Evolutionary conservation across 1,284 basidiomycete genomes (phyloP).

Genomic region (Sphaerobolus stellatus): DNA sequence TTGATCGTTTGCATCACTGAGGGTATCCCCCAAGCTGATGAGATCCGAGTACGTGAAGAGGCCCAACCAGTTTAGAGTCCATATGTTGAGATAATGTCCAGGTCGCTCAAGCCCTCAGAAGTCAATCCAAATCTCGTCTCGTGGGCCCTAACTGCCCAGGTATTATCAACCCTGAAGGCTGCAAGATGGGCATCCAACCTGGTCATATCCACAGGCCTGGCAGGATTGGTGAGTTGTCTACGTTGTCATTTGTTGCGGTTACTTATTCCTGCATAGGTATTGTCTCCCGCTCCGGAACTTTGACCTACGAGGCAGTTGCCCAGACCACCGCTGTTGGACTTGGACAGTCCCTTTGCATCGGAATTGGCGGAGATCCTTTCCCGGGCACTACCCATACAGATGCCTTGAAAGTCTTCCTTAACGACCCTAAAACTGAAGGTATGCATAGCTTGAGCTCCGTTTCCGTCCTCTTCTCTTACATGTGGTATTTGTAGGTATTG

Average conservation of each 20-base stretch:
- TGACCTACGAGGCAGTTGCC: constrained; percentile 90
- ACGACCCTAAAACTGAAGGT: constrained; percentile 92
- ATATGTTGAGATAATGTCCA: constrained; percentile 28
- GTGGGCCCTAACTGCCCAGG: constrained; percentile 98
- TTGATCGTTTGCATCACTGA: constrained; percentile 97
- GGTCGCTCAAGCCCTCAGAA: constrained; percentile 92
- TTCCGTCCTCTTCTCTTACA: neutral
- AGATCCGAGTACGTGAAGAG: constrained; percentile 70
- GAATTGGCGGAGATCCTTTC: constrained; percentile 99
- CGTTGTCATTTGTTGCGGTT: constrained; percentile 12
- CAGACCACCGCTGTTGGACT: constrained; percentile 96
- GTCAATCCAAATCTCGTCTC: constrained; percentile 92
- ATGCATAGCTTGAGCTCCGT: constrained; percentile 5
- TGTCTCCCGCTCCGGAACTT: constrained; percentile 94
- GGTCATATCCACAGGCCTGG: constrained; percentile 97
- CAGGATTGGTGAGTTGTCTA: constrained; percentile 73
- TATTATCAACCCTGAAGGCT: constrained; percentile 94
- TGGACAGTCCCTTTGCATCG: constrained; percentile 95
- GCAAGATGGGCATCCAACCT: constrained; percentile 99
- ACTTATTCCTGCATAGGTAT: constrained; percentile 59
- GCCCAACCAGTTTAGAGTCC: neutral
- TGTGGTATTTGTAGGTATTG: constrained; percentile 69
- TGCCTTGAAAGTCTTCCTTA: constrained; percentile 94
- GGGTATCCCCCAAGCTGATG: constrained; percentile 94
- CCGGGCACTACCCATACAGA: constrained; percentile 95